Evolutionary conservation across 345 rosid genomes (phyloP).

Genomic region (Syzygium jambos): DNA sequence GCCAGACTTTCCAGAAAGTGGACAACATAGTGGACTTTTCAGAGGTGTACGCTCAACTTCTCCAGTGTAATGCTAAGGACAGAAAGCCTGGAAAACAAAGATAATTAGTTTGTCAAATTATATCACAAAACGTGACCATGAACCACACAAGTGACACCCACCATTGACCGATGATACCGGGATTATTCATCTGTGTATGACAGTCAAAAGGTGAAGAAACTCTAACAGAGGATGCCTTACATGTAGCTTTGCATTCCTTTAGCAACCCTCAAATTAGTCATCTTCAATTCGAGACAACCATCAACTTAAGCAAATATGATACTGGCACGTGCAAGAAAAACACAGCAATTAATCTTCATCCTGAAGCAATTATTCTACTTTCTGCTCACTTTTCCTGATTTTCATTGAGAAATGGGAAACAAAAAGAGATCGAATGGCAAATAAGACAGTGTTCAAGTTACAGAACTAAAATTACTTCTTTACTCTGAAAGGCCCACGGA

Average conservation of each 20-base stretch:
- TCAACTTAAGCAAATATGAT: neutral
- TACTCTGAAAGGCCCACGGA: neutral
- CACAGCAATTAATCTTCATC: neutral
- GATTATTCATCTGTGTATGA: neutral
- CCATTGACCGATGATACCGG: neutral
- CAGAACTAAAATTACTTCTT: neutral
- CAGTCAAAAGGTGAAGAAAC: neutral
- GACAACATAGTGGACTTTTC: neutral
- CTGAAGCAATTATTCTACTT: neutral
- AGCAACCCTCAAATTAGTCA: neutral
- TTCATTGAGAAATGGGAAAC: neutral
- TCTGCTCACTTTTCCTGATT: neutral
- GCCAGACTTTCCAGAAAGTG: neutral
- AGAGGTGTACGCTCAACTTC: neutral
- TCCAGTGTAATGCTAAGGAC: neutral
- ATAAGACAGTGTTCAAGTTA: neutral
- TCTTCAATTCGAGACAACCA: neutral
- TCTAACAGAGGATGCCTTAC: neutral
- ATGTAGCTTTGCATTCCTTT: neutral
- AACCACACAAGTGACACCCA: neutral
- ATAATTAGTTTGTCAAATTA: neutral
- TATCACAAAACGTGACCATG: neutral
- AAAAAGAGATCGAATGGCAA: neutral
- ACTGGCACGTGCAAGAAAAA: neutral
- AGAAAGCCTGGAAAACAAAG: neutral